These are phyloP conservation scores for Karstenula rhodostoma DNA, from an alignment of 2,329 filamentous ascomycete species.

Conservation along the genomic window DNA sequence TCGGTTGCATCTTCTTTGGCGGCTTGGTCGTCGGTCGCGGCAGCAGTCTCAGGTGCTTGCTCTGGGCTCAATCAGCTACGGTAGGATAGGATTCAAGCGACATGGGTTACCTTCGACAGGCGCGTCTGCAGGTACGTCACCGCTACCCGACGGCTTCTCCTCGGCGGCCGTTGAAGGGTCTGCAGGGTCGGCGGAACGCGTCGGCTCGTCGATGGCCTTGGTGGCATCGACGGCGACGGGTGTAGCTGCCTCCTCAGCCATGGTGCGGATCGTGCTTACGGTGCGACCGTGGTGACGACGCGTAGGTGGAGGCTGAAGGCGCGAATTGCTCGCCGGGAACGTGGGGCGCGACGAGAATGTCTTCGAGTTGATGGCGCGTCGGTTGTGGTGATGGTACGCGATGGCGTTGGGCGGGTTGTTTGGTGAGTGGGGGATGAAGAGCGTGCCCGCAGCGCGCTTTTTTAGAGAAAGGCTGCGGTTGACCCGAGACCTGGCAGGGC, in stretches of 20 bases:
- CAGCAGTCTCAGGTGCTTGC: conserved; percentile 30
- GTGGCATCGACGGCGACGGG: conserved; percentile 35
- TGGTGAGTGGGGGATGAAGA: conserved; percentile 27
- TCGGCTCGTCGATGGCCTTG: conserved; percentile 39
- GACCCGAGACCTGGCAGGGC: not conserved
- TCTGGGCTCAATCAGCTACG: conserved; percentile 30
- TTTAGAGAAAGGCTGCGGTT: not conserved
- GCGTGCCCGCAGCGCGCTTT: not conserved
- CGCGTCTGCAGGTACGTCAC: conserved; percentile 37
- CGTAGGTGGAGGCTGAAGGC: conserved; percentile 40
- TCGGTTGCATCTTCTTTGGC: conserved; percentile 33
- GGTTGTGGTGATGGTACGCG: conserved; percentile 44
- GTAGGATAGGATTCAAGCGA: conserved; percentile 6
- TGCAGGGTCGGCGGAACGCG: conserved; percentile 40
- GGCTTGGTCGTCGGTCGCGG: conserved; percentile 27
- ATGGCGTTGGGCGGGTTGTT: conserved; percentile 44
- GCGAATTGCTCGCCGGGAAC: conserved; percentile 40
- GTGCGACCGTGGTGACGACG: conserved; percentile 46
- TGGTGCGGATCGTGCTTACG: conserved; percentile 42
- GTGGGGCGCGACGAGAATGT: conserved; percentile 35
- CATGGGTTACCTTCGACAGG: conserved; percentile 39
- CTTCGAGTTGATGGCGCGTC: conserved; percentile 42
- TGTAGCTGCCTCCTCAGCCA: conserved; percentile 47
- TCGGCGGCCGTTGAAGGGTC: conserved; percentile 39
- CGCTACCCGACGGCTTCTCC: conserved; percentile 39